Percentiles rank a stretch among this genome's conserved stretches.
phyloP scores from a whole-genome alignment of 768 basidiomycete species.

The Daedalea quercina region DNA sequence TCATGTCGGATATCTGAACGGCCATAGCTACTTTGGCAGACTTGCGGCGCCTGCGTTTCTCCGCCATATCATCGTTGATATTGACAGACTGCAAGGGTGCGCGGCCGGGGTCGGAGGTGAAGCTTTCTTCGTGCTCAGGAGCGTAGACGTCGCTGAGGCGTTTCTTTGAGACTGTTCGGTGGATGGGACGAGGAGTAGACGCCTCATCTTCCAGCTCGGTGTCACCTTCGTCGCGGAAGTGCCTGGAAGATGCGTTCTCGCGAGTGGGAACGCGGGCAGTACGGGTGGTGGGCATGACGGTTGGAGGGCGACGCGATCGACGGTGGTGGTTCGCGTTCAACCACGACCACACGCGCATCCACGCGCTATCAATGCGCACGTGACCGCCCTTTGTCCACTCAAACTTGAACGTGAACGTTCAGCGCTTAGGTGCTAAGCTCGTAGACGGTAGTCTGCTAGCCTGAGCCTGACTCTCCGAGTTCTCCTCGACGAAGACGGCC shows the following conservation, averaged over 20 bases:
- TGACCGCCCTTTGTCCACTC: background rate
- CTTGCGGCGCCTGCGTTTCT: constrained; percentile 78
- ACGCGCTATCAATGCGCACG: constrained; percentile 13
- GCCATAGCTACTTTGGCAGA: constrained; percentile 55
- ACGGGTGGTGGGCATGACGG: constrained; percentile 10
- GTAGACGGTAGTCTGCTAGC: too few species aligned
- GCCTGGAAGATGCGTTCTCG: background rate
- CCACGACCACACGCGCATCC: background rate
- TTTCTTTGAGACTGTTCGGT: constrained; percentile 28
- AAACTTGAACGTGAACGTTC: background rate
- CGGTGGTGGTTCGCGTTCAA: constrained; percentile 12
- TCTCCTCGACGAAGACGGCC: too few species aligned
- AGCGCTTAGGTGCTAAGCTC: too few species aligned
- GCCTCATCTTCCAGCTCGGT: constrained; percentile 18
- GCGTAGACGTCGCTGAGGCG: constrained; percentile 55
- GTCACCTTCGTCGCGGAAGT: constrained; percentile 11
- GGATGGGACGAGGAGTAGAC: constrained; percentile 13
- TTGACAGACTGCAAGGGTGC: constrained; percentile 34
- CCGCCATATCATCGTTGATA: constrained; percentile 81
- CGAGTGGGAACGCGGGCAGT: constrained; percentile 3
- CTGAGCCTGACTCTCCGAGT: too few species aligned
- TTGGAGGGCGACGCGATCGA: background rate
- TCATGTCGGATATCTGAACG: constrained; percentile 32
- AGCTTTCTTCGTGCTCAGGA: constrained; percentile 36
- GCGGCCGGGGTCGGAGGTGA: constrained; percentile 27